Evolutionary conservation across 2,329 filamentous ascomycete species (phyloP).

Genomic region (Colletotrichum navitas): DNA sequence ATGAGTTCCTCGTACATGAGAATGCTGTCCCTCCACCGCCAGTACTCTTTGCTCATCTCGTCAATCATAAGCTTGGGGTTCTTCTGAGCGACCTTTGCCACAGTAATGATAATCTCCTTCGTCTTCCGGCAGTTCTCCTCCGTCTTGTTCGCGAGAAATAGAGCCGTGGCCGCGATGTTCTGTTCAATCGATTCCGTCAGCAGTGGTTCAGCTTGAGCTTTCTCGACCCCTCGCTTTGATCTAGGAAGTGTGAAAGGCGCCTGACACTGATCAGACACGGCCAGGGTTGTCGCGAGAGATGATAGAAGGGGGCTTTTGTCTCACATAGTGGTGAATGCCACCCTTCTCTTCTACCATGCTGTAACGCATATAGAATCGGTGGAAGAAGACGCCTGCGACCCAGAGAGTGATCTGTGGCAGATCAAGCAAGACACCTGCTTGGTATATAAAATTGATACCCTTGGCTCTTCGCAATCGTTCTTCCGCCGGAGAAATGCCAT

Average conservation of each 20-base stretch:
- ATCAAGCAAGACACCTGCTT: slow-evolving; percentile 92
- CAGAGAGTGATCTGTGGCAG: slow-evolving; percentile 92
- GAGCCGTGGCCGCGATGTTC: slow-evolving; percentile 88
- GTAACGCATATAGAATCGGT: slow-evolving; percentile 93
- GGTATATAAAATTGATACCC: slow-evolving; percentile 95
- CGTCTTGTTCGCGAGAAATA: slow-evolving; percentile 96
- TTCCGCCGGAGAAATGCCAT: slow-evolving; percentile 81
- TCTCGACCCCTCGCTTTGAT: slow-evolving; percentile 37
- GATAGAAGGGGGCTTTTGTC: slow-evolving; percentile 48
- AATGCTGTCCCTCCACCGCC: slow-evolving; percentile 96
- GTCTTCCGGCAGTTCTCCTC: slow-evolving; percentile 98
- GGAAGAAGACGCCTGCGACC: slow-evolving; percentile 94
- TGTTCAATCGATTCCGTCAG: slow-evolving; percentile 50
- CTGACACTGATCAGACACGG: slow-evolving; percentile 37
- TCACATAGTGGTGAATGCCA: slow-evolving; percentile 90
- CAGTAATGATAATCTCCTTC: slow-evolving; percentile 92
- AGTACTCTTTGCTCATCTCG: slow-evolving; percentile 98
- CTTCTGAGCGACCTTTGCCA: slow-evolving; percentile 95
- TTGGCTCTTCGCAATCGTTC: slow-evolving; percentile 88
- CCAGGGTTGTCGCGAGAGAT: background rate
- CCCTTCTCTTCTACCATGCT: slow-evolving; percentile 81
- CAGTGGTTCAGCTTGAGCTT: slow-evolving; percentile 23
- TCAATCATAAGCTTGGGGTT: slow-evolving; percentile 91
- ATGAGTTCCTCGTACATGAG: slow-evolving; percentile 92
- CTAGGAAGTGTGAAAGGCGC: slow-evolving; percentile 28